A percentile compares a stretch with the other conserved stretches of the same genome.
Evolutionary conservation across 495 filamentous ascomycete genomes (phyloP).

Genomic region (Tuber aestivum): DNA sequence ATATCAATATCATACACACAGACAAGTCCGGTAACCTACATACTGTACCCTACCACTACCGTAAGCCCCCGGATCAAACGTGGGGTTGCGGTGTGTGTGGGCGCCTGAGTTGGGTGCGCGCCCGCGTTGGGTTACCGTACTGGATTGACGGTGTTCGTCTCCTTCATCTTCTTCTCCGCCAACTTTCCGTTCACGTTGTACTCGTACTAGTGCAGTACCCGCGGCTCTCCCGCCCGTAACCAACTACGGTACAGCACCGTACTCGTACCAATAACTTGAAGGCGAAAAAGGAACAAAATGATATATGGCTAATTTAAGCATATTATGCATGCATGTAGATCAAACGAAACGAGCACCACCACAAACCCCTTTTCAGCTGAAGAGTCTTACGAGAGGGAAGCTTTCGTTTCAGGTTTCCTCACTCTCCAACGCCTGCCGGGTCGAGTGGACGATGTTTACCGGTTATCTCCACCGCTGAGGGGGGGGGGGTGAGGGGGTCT

Average conservation of each 20-base stretch:
- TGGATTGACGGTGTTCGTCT: neutral
- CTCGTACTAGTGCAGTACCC: no score
- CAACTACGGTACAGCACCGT: no score
- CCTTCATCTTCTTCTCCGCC: neutral
- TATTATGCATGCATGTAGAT: neutral
- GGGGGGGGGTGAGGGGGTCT: no score
- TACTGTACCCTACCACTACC: no score
- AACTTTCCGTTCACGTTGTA: no score
- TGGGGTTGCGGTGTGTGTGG: no score
- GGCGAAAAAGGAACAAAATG: neutral
- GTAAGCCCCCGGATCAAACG: neutral
- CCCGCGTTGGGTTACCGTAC: neutral
- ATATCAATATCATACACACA: no score
- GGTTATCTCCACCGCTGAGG: no score
- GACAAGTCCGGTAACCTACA: no score
- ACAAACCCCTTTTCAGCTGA: neutral
- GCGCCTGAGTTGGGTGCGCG: neutral
- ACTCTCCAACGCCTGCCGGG: neutral
- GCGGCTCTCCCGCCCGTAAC: no score
- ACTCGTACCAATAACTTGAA: neutral
- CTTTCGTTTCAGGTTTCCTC: neutral
- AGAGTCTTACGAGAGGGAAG: neutral
- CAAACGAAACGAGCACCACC: neutral
- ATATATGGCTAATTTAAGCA: neutral
- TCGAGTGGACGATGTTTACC: neutral